These are phyloP conservation scores for Ceratocystis ficicola DNA, from an alignment of 2,329 filamentous ascomycete species.

Conservation along the genomic window DNA sequence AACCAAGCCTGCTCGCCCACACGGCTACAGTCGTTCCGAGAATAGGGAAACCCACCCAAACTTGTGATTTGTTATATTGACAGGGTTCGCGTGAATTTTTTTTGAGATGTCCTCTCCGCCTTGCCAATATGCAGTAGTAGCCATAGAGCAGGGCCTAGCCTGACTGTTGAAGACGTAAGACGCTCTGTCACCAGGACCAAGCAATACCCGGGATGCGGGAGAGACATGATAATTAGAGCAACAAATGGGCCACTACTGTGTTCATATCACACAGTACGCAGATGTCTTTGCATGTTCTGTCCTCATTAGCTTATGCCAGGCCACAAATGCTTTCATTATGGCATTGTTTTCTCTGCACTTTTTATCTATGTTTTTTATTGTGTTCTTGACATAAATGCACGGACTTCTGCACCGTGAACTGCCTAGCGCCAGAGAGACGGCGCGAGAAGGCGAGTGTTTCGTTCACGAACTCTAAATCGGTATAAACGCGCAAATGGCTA, in stretches of 20 bases:
- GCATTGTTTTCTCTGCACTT: not conserved
- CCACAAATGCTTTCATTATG: not conserved
- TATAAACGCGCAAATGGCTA: not conserved
- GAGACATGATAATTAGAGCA: not conserved
- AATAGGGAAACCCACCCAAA: too few relatives aligned
- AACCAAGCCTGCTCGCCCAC: too few relatives aligned
- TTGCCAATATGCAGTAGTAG: not conserved
- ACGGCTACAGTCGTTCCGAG: too few relatives aligned
- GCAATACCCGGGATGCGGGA: not conserved
- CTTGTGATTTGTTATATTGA: not conserved
- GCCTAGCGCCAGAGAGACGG: conserved; percentile 5
- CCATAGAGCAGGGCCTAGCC: not conserved
- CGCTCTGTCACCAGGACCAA: not conserved
- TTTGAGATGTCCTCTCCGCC: not conserved
- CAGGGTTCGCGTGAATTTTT: not conserved
- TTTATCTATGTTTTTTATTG: not conserved
- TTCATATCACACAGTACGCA: too few relatives aligned
- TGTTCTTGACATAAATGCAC: conserved; percentile 7
- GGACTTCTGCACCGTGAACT: conserved; percentile 1
- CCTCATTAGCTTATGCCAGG: not conserved
- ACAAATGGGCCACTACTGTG: too few relatives aligned
- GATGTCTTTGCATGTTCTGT: not conserved
- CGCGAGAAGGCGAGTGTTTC: not conserved
- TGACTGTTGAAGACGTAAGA: not conserved
- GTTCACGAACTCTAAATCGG: not conserved